Evolutionary conservation across 805 yeast genomes (phyloP), one percentile per base, ranked within the genome.

Genomic region (Cyberlindnera petersonii): DNA sequence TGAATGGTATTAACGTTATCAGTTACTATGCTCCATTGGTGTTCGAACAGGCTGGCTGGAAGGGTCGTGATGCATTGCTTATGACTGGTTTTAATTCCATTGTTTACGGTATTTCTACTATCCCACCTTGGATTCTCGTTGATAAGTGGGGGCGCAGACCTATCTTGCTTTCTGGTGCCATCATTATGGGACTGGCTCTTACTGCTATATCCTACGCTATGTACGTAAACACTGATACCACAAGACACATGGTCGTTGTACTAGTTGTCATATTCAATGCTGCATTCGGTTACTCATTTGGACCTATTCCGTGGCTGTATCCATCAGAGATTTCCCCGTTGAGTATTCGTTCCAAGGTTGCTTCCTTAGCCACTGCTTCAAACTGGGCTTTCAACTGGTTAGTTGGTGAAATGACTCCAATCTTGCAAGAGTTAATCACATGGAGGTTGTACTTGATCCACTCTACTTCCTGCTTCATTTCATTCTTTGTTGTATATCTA

Each of bases 11-110:
- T 61, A 89, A 88, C 56, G 91, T 89, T 36, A 86, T 89, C 39
- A 81, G 94, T 1, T 89, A 89, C 63, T 88, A 88, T 64, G 96
- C 96, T 2, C 96, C 96, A 2, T 66, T 89, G 61, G 95, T 88
- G 33, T 89, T 88, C 61, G 96, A 89, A 59, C 85, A 85, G 51
- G 96, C 96, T 3, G 97, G 97, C 20, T 89, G 96, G 96, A 63
- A 72, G 7, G 96, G 96, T 19, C 69, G 95, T 44, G 76, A 78
- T 48, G 96, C 96, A 3, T 77, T 88, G 46, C 71, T 87, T 47
- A 85, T 88, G 95, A 86, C 97, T 0, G 97, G 97, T 17, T 71
- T 85, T 42, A 82, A 82, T 51, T 72, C 78, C 6, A 44, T 82
- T 10, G 65, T 81, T 24, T 82, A 82, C 55, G 69, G 76, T 42